Base-by-base conservation (phyloP, 257 asterid species). In the Salvia rosmarinus region DNA sequence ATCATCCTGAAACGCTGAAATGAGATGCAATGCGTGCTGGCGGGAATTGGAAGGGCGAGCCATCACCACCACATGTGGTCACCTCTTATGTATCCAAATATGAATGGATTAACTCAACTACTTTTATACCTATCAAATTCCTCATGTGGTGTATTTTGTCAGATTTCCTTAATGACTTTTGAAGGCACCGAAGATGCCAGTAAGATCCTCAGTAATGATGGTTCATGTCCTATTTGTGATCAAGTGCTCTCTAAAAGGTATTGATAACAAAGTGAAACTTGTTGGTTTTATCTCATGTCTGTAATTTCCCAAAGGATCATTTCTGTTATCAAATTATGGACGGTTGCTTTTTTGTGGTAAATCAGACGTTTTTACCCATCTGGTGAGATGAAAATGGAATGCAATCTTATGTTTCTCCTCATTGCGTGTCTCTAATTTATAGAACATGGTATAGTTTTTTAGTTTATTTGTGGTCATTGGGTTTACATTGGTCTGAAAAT, bases 11-110 rank as follows among this genome's bases (percentile, higher is more conserved):
- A 5, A 74, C 67, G 76, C 67, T 76, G 77, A 83, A 81, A 91
- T 91, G 97, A 91, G 96, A 82, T 91, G 97, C 88, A 91, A 91
- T 54, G 91, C 93, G 17, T 93, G 98, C 87, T 93, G 98, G 98
- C 82, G 96, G 25, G 98, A 93, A 71, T 68, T 93, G 87, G 98
- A 93, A 82, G 94, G 97, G 72, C 89, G 89, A 76, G 98, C 96
- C 58, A 64, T 90, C 63, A 59, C 97, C 80, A 93, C 96, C 73
- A 89, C 96, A 14, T 93, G 98, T 82, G 96, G 97, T 78, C 98
- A 90, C 87, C 82, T 93, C 66, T 73, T 91, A 58, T 93, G 98
- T 93, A 93, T 87, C 90, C 97, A 54, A 16, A 63, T 64, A 69
- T 67, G 75, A 57, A 68, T 64, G 54, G 50, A 69, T 34, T 50